Conservation (phyloP, 805 yeast genomes). For the Tetrapisispora taiwanensis region DNA sequence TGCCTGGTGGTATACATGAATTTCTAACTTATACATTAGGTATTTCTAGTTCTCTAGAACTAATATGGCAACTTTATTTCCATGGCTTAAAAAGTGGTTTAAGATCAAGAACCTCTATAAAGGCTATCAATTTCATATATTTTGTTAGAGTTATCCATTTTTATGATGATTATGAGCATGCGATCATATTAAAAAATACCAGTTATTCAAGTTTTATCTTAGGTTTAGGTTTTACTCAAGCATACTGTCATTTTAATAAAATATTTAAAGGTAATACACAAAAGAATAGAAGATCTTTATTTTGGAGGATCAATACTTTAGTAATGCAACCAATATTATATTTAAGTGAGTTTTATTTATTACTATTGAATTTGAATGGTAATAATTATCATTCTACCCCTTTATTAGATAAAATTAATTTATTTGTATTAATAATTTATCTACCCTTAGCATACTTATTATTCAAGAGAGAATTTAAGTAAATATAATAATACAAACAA, state of each 20-base stretch:
- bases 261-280: conserved; percentile 14
- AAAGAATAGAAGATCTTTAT: conserved; percentile 5
- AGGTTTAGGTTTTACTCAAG: conserved; percentile 18
- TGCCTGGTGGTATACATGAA: conserved; percentile 66
- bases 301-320: conserved; percentile 16
- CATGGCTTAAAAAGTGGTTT: conserved; percentile 14
- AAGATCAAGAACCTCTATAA: conserved; percentile 14
- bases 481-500: neutral
- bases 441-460: conserved; percentile 21
- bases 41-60: conserved; percentile 13
- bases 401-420: conserved; percentile 18
- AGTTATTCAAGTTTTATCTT: conserved; percentile 25
- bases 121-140: conserved; percentile 22
- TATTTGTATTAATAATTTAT: conserved; percentile 16
- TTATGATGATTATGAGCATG: conserved; percentile 27
- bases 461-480: conserved; percentile 13
- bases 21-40: conserved; percentile 34
- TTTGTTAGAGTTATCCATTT: conserved; percentile 22
- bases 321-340: conserved; percentile 19
- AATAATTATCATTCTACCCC: conserved; percentile 20
- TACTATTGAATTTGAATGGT: conserved; percentile 20
- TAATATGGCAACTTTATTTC: conserved; percentile 20
- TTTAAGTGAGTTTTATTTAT: conserved; percentile 24
- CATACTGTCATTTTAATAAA: conserved; percentile 21
- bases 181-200: conserved; percentile 21